Conservation (phyloP, 306 rosid species). For the Pterocarpus macrocarpus region DNA sequence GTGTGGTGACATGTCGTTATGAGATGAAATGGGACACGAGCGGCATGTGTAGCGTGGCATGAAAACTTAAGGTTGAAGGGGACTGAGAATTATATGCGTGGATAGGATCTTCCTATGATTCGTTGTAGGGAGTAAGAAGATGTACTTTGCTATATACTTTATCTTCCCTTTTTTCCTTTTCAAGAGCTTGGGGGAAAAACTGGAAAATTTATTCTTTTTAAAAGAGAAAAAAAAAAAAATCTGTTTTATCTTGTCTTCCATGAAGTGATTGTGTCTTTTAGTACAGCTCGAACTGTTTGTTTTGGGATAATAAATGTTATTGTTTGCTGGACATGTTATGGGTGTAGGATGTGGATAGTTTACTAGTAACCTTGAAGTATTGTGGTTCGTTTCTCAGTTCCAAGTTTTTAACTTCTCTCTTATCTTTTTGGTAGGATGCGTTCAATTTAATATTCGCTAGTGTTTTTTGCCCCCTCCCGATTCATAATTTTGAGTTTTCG, state of each 20-base stretch:
- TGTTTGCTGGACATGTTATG: neutral
- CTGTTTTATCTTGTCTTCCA: neutral
- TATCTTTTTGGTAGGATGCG: neutral
- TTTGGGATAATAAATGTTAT: neutral
- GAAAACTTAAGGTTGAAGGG: neutral
- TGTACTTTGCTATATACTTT: too few relatives aligned
- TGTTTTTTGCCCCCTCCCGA: neutral
- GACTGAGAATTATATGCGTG: neutral
- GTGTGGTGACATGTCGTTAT: neutral
- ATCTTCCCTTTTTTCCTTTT: too few relatives aligned
- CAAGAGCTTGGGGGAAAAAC: too few relatives aligned
- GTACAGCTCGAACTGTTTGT: neutral
- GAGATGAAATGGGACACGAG: neutral
- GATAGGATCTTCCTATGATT: neutral
- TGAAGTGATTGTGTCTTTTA: neutral
- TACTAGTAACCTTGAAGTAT: neutral
- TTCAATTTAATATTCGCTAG: neutral
- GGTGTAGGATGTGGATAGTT: neutral
- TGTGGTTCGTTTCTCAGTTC: neutral
- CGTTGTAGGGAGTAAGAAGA: too few relatives aligned
- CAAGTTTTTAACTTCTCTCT: too few relatives aligned
- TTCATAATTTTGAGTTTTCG: conserved; percentile 5
- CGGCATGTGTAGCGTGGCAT: neutral
- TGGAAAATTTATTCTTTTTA: too few relatives aligned
- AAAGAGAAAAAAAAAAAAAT: too few relatives aligned